Conservation (phyloP, 306 rosid genomes). For the Cucurbita pepo region DNA sequence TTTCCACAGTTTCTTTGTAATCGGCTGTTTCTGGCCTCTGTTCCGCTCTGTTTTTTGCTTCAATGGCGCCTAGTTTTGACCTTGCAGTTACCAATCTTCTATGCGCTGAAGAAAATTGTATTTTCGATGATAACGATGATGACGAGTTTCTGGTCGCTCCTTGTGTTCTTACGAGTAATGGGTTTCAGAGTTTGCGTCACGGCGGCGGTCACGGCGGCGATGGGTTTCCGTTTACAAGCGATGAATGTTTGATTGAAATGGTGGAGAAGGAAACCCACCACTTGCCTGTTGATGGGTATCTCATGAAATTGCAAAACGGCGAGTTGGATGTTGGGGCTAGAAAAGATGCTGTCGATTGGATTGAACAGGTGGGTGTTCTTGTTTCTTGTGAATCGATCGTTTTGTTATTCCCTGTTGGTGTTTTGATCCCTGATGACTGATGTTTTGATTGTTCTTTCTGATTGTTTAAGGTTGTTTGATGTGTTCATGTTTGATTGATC, state of each 20-base stretch:
- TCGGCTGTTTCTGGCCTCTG: neutral
- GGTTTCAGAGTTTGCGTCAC: slow-evolving; percentile 11
- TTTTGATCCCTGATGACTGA: neutral
- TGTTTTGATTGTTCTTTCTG: neutral
- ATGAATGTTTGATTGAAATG: slow-evolving; percentile 50
- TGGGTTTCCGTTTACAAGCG: slow-evolving; percentile 52
- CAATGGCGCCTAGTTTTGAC: slow-evolving; percentile 92
- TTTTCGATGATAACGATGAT: slow-evolving; percentile 38
- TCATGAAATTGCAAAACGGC: slow-evolving; percentile 38
- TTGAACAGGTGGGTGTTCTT: slow-evolving; percentile 49
- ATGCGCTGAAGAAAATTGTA: slow-evolving; percentile 52
- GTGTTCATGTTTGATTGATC: neutral
- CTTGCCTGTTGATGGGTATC: slow-evolving; percentile 39
- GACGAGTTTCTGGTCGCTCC: slow-evolving; percentile 22
- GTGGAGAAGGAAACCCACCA: slow-evolving; percentile 49
- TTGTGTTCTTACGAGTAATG: slow-evolving; percentile 20
- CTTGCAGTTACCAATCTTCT: slow-evolving; percentile 53
- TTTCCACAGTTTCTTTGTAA: neutral
- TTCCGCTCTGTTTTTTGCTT: neutral
- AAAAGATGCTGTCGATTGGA: slow-evolving; percentile 74
- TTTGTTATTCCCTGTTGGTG: neutral
- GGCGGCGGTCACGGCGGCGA: slow-evolving; percentile 14
- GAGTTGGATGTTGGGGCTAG: slow-evolving; percentile 59
- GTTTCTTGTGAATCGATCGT: neutral
- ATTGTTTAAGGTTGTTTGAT: neutral